phyloP scores from a whole-genome alignment of 176 grass and related monocot genomes.

The Ananas comosus region DNA sequence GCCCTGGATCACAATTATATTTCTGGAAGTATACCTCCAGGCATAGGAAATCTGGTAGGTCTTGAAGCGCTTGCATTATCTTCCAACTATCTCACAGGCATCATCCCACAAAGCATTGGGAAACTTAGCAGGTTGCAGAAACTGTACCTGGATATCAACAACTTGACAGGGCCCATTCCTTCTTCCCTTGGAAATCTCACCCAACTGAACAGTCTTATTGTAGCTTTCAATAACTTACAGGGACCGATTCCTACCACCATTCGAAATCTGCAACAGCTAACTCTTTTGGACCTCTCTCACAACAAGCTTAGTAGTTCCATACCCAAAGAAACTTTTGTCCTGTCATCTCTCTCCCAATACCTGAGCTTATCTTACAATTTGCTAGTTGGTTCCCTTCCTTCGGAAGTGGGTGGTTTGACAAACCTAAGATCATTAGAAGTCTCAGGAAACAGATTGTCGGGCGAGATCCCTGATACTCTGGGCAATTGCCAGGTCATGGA shows the following conservation, averaged over 20 bases:
- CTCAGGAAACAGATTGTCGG: slow-evolving; percentile 17
- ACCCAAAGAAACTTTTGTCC: slow-evolving; percentile 25
- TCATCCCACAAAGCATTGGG: slow-evolving; percentile 17
- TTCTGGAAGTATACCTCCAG: slow-evolving; percentile 14
- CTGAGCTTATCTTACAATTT: slow-evolving; percentile 27
- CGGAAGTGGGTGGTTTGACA: slow-evolving; percentile 8
- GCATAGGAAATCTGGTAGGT: slow-evolving; percentile 29
- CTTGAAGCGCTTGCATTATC: slow-evolving; percentile 9
- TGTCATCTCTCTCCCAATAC: slow-evolving; percentile 10
- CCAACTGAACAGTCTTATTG: slow-evolving; percentile 12
- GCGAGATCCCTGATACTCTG: slow-evolving; percentile 24
- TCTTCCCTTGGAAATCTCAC: slow-evolving; percentile 30
- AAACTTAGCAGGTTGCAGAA: slow-evolving; percentile 17
- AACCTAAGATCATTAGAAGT: slow-evolving; percentile 1
- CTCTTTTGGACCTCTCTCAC: slow-evolving; percentile 41
- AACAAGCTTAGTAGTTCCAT: slow-evolving; percentile 75
- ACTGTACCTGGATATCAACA: slow-evolving; percentile 12
- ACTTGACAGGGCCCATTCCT: slow-evolving; percentile 26
- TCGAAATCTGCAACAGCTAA: slow-evolving; percentile 23
- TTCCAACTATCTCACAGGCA: slow-evolving; percentile 10
- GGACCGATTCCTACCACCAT: slow-evolving; percentile 22
- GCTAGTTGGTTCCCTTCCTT: slow-evolving; percentile 16
- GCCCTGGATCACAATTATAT: slow-evolving; percentile 12
- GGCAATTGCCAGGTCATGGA: slow-evolving; percentile 24
- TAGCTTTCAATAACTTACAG: slow-evolving; percentile 24